phyloP scores from a whole-genome alignment of 2,329 filamentous ascomycete species.

The Rhynchosporium graminicola region DNA sequence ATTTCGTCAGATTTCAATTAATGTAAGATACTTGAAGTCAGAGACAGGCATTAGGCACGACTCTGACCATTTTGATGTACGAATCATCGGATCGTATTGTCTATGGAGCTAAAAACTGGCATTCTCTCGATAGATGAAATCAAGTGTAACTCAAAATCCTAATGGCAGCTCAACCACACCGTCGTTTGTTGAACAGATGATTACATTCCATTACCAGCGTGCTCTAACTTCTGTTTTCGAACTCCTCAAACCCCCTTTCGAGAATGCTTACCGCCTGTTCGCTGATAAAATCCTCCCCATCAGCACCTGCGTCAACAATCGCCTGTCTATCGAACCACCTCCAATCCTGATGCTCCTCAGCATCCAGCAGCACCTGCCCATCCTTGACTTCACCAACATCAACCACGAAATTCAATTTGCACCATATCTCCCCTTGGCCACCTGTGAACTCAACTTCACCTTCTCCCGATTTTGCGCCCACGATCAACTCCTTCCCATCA shows the following conservation, averaged over 20 bases:
- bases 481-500: not conserved
- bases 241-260: slow-evolving; percentile 4
- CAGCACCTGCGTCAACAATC: slow-evolving; percentile 4
- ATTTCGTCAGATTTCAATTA: too few relatives aligned
- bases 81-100: too few relatives aligned
- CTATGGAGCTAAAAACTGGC: too few relatives aligned
- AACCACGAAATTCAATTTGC: slow-evolving; percentile 26
- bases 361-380: slow-evolving; percentile 17
- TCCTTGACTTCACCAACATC: slow-evolving; percentile 13
- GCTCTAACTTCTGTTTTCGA: slow-evolving; percentile 1
- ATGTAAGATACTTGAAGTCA: too few relatives aligned
- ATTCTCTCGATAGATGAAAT: too few relatives aligned
- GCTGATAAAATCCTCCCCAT: not conserved
- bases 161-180: not conserved
- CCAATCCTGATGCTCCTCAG: slow-evolving; percentile 21
- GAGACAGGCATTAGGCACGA: too few relatives aligned
- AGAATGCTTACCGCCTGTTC: slow-evolving; percentile 6
- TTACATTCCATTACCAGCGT: not conserved
- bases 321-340: slow-evolving; percentile 20
- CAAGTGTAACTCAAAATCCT: too few relatives aligned
- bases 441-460: slow-evolving; percentile 13
- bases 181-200: not conserved
- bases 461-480: not conserved
- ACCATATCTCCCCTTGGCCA: slow-evolving; percentile 6
- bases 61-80: too few relatives aligned